Evolutionary conservation across 2,329 filamentous ascomycete species (phyloP), one percentile per base, ranked within the genome.

Genomic region (Fusarium lyarnte): DNA sequence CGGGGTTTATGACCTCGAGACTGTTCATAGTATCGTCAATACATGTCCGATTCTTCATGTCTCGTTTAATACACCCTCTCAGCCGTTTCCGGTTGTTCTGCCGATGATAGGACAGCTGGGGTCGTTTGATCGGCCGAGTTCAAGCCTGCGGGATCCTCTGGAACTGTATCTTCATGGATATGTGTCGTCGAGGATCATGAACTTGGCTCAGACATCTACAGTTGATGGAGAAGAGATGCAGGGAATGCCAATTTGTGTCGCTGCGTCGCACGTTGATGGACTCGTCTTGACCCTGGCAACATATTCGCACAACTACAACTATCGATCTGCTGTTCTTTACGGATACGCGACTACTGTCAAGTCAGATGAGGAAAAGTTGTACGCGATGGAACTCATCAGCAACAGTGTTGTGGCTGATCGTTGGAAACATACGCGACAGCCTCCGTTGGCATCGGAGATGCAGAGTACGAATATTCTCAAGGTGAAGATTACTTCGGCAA

Each of bases 31-130:
- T 58, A 92, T 97, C 77, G 85, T 97, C 80, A 94, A 95, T 81
- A 85, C 85, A n/a, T 88, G 89, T n/a, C 90, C 89, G 27, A 87
- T 97, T 49, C 86, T 96, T 23, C 91, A 97, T 82, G 90, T 97
- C 73, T 94, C 94, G 61, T 97, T 97, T 85, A 89, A 87, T 53
- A 82, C 86, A 8, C 84, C 87, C 0, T 82, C 85, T 46, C 88
- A 90, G 47, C 91, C 92, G 1, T 96, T 95, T 77, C 94, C 94
- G 3, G 88, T 90, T 46, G 90, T 92, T 54, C 86, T 97, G 3
- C 94, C 94, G 54, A 96, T 97, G 93, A 93, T 97, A 75, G 94
- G 93, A 47, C 90, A 93, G 74, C 91, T 96, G 86, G 93, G 90
- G 5, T 93, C 91, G 17, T 96, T 91, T 78, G 85, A 86, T 4